phyloP scores from a whole-genome alignment of 225 moss, liverwort and hornwort species.

The Antitrichia curtipendula region DNA sequence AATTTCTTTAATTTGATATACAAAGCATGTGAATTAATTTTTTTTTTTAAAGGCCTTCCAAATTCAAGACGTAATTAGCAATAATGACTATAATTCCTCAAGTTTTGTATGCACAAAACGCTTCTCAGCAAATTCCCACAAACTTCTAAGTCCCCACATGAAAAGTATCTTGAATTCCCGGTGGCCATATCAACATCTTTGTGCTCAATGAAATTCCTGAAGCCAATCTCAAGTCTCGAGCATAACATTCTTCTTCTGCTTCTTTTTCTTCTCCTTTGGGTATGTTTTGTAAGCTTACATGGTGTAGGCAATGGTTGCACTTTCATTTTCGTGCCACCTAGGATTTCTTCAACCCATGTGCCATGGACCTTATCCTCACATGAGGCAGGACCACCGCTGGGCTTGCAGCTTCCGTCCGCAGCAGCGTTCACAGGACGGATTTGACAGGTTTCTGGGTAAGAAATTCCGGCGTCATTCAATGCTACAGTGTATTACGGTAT shows the following conservation, averaged over 20 bases:
- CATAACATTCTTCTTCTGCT: no score
- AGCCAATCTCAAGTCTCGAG: background rate
- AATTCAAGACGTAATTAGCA: background rate
- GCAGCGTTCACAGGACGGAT: background rate
- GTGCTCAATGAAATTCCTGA: background rate
- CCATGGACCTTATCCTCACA: background rate
- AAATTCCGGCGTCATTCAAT: background rate
- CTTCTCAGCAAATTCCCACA: background rate
- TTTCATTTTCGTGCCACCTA: background rate
- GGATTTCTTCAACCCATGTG: background rate
- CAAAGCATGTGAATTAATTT: fast-evolving
- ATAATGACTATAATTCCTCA: background rate
- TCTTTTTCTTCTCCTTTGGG: background rate
- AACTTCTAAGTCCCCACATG: fast-evolving
- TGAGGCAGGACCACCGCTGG: background rate
- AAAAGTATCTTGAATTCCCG: no score
- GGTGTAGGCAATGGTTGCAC: background rate
- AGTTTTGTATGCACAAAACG: background rate
- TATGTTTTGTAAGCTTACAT: background rate
- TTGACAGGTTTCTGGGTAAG: background rate
- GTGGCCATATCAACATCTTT: no score
- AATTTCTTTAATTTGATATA: fast-evolving
- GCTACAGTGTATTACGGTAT: background rate
- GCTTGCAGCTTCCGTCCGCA: background rate
- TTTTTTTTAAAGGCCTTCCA: background rate